phyloP scores from a whole-genome alignment of 805 yeast genomes.

The Clavispora fructus region DNA sequence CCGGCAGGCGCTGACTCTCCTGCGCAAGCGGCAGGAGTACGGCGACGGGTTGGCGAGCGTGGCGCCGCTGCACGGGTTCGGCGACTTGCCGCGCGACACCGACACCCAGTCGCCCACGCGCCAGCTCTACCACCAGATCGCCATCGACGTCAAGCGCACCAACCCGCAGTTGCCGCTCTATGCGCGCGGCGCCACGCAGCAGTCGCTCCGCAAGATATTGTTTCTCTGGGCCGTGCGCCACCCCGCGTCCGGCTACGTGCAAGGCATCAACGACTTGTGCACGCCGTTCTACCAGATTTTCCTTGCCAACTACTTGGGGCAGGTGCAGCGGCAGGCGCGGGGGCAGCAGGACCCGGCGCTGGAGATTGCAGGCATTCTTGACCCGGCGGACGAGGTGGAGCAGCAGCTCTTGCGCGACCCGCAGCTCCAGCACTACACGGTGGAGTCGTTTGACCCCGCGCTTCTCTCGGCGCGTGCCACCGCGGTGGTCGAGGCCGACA shows the following conservation, averaged over 20 bases:
- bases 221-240: conserved; percentile 95
- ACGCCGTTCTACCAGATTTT: conserved; percentile 93
- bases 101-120: conserved; percentile 50
- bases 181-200: conserved; percentile 63
- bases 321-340: conserved; percentile 24
- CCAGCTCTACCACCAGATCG: conserved; percentile 91
- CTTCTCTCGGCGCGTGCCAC: conserved; percentile 55
- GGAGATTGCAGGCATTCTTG: conserved; percentile 34
- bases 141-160: conserved; percentile 91
- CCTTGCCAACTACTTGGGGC: conserved; percentile 57
- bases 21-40: conserved; percentile 83
- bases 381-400: conserved; percentile 20
- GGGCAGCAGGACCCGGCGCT: conserved; percentile 5
- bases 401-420: conserved; percentile 22
- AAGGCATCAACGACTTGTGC: conserved; percentile 90
- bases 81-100: conserved; percentile 8
- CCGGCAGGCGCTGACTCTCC: conserved; percentile 63
- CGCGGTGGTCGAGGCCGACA: conserved; percentile 83
- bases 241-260: conserved; percentile 97
- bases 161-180: conserved; percentile 80
- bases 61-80: background rate
- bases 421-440: conserved; percentile 20
- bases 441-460: conserved; percentile 60
- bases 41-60: conserved; percentile 60
- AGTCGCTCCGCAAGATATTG: conserved; percentile 71